phyloP scores from a whole-genome alignment of 2,329 filamentous ascomycete genomes.

The Aspergillus ochraceoroseus region DNA sequence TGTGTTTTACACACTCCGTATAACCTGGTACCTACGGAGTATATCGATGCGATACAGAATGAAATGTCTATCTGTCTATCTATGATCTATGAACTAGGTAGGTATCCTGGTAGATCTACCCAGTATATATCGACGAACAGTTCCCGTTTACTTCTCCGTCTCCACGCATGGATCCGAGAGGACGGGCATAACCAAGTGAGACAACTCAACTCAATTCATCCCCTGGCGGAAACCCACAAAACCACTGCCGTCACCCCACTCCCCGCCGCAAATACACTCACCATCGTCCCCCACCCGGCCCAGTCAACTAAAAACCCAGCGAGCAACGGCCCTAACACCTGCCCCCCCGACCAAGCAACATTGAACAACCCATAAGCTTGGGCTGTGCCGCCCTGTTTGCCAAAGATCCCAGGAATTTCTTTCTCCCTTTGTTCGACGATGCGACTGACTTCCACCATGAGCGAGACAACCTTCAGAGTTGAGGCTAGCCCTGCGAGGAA shows the following conservation, averaged over 20 bases:
- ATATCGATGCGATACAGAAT: too few relatives aligned
- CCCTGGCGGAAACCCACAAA: conserved; percentile 9
- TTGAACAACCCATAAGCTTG: conserved; percentile 57
- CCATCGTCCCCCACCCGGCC: conserved; percentile 52
- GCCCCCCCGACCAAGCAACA: conserved; percentile 50
- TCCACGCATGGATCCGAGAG: too few relatives aligned
- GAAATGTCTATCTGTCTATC: too few relatives aligned
- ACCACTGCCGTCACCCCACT: conserved; percentile 49
- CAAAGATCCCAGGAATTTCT: conserved; percentile 48
- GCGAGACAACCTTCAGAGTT: conserved; percentile 55
- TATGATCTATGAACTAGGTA: too few relatives aligned
- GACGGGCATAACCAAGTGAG: too few relatives aligned
- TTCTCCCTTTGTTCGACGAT: conserved; percentile 53
- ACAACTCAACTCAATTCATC: too few relatives aligned
- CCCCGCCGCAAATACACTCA: conserved; percentile 48
- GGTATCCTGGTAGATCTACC: too few relatives aligned
- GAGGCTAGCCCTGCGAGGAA: conserved; percentile 55
- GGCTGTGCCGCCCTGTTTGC: conserved; percentile 53
- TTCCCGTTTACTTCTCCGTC: too few relatives aligned
- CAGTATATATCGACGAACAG: too few relatives aligned
- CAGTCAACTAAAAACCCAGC: conserved; percentile 46
- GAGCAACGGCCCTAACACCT: conserved; percentile 50
- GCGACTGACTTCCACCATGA: conserved; percentile 66
- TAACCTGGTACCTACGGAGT: too few relatives aligned
- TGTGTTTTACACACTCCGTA: too few relatives aligned